These are phyloP conservation scores for Neofusicoccum sp. DNA, from an alignment of 2,329 filamentous ascomycete genomes.

Conservation along the genomic window DNA sequence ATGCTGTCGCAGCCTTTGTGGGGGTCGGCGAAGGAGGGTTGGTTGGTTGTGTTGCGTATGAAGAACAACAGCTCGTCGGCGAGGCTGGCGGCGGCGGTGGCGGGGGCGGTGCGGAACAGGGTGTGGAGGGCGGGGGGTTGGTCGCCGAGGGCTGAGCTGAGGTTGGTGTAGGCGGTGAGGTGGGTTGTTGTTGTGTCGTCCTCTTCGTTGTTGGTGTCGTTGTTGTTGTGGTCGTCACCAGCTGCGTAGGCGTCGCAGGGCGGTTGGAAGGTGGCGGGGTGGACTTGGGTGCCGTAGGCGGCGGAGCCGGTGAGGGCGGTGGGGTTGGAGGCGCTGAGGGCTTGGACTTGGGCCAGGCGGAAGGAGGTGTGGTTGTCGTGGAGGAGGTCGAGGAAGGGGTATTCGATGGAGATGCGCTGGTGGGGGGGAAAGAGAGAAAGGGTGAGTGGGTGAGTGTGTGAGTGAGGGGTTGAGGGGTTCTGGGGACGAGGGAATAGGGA, in stretches of 20 bases:
- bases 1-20: conserved; percentile 45
- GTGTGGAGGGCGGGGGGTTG: conserved; percentile 15
- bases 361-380: conserved; percentile 53
- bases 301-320: conserved; percentile 46
- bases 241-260: conserved; percentile 49
- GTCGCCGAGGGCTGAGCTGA: conserved; percentile 20
- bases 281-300: conserved; percentile 48
- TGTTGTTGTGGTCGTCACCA: not conserved
- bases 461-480: not conserved
- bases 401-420: conserved; percentile 53
- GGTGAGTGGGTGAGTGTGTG: conserved; percentile 24
- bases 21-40: conserved; percentile 47
- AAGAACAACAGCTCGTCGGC: conserved; percentile 46
- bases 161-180: conserved; percentile 22
- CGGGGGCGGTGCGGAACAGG: conserved; percentile 28
- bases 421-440: too few relatives aligned
- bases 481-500: too few relatives aligned
- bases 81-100: not conserved
- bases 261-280: conserved; percentile 47
- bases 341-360: conserved; percentile 49
- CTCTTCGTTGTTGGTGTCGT: conserved; percentile 16
- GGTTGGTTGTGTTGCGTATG: conserved; percentile 55
- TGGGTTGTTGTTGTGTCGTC: too few relatives aligned
- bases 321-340: conserved; percentile 46
- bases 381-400: conserved; percentile 56